phyloP scores from a whole-genome alignment of 164 flowering plant genomes.

The Platanus orientalis region DNA sequence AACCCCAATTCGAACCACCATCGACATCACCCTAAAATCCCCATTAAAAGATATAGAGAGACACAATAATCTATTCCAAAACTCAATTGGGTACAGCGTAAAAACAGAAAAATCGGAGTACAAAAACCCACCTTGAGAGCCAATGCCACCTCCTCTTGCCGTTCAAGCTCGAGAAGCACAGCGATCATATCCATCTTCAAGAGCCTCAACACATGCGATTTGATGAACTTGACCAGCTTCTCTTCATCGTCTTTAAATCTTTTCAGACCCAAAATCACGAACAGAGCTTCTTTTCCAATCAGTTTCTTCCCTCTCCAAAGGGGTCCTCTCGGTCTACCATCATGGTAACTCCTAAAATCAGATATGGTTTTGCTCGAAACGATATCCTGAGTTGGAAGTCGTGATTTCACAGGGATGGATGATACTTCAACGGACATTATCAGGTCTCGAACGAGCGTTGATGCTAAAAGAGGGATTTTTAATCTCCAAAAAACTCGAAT shows the following conservation, averaged over 20 bases:
- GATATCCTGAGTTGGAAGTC: background rate
- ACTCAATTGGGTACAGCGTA: background rate
- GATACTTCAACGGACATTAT: slow-evolving; percentile 7
- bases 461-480: slow-evolving; percentile 21
- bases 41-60: background rate
- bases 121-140: slow-evolving; percentile 52
- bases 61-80: background rate
- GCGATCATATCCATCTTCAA: slow-evolving; percentile 86
- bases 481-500: slow-evolving; percentile 26
- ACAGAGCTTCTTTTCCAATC: slow-evolving; percentile 85
- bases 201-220: slow-evolving; percentile 63
- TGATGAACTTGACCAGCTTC: slow-evolving; percentile 63
- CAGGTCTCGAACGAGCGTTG: slow-evolving; percentile 20
- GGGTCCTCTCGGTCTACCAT: slow-evolving; percentile 92
- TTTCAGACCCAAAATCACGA: slow-evolving; percentile 66
- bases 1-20: background rate
- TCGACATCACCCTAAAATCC: background rate
- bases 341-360: slow-evolving; percentile 38
- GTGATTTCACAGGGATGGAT: background rate
- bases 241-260: slow-evolving; percentile 74
- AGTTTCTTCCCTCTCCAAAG: slow-evolving; percentile 87
- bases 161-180: slow-evolving; percentile 71
- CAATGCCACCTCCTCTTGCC: slow-evolving; percentile 72
- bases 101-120: background rate
- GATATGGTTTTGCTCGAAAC: background rate